These are phyloP conservation scores for Lantana camara DNA, from an alignment of 257 asterid species.

Conservation along the genomic window DNA sequence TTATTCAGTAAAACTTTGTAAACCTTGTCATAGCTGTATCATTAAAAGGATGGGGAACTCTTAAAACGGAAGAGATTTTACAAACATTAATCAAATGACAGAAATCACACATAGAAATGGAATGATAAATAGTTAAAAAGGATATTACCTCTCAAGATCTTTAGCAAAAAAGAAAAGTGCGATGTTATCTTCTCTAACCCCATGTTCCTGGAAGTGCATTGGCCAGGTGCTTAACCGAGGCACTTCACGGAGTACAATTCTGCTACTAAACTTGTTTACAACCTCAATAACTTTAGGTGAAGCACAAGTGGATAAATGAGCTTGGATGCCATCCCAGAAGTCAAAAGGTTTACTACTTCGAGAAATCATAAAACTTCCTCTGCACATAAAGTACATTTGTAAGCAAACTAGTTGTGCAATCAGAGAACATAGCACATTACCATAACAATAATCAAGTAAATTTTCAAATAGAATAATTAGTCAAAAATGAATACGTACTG, in stretches of 20 bases:
- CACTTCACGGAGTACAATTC: constrained; percentile 64
- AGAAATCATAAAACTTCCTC: constrained; percentile 79
- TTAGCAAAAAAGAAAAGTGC: constrained; percentile 86
- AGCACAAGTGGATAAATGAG: constrained; percentile 77
- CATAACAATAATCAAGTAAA: constrained; percentile 12
- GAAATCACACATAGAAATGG: constrained; percentile 8
- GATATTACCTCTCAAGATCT: constrained; percentile 76
- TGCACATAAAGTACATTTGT: constrained; percentile 40
- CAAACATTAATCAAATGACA: constrained; percentile 16
- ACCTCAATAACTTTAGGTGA: constrained; percentile 69
- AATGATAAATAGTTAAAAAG: constrained; percentile 14
- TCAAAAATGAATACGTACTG: constrained; percentile 60
- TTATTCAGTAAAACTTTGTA: constrained; percentile 70
- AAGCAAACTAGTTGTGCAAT: constrained; percentile 24
- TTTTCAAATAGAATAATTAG: constrained; percentile 15
- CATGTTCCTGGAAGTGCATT: constrained; percentile 76
- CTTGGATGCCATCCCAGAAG: constrained; percentile 79
- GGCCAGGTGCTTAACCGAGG: constrained; percentile 92
- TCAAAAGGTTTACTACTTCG: constrained; percentile 52
- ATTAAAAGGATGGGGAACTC: constrained; percentile 32
- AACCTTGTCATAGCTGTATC: constrained; percentile 71
- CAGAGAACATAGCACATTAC: constrained; percentile 20
- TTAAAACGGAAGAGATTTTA: constrained; percentile 24
- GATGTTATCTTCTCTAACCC: constrained; percentile 73
- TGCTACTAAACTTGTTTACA: constrained; percentile 58